These are phyloP conservation scores for Diplosphaera chodatii DNA, from an alignment of 139 green algal genomes.

Conservation along the genomic window DNA sequence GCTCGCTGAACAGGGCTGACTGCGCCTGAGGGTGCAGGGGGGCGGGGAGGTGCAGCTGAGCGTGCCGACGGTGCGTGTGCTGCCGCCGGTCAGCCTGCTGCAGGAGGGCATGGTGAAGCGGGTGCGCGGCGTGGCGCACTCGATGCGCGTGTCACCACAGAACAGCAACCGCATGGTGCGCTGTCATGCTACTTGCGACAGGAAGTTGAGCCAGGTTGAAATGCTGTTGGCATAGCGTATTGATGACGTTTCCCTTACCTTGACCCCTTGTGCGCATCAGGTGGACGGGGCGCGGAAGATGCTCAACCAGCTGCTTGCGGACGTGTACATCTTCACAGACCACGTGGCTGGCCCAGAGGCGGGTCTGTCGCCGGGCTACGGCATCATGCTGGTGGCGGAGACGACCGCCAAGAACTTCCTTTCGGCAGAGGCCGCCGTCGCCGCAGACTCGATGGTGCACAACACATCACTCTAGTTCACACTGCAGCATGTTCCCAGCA, in stretches of 20 bases:
- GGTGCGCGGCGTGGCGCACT: slow-evolving; percentile 90
- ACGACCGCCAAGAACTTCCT: slow-evolving; percentile 86
- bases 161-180: slow-evolving; percentile 88
- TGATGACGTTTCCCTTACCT: no score
- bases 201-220: no score
- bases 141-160: slow-evolving; percentile 68
- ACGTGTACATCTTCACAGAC: slow-evolving; percentile 99
- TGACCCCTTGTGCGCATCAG: background rate
- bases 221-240: no score
- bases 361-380: slow-evolving; percentile 83
- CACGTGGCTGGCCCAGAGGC: slow-evolving; percentile 62
- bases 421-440: slow-evolving; percentile 55
- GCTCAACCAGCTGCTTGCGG: slow-evolving; percentile 89
- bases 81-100: slow-evolving; percentile 52
- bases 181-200: background rate
- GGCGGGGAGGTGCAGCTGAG: slow-evolving; percentile 80
- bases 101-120: slow-evolving; percentile 96
- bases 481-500: no score
- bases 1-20: no score
- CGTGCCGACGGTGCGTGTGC: slow-evolving; percentile 48
- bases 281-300: slow-evolving; percentile 55
- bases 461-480: background rate
- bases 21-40: slow-evolving; percentile 25
- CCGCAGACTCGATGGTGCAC: slow-evolving; percentile 5
- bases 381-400: slow-evolving; percentile 91